Evolutionary conservation across 768 basidiomycete genomes (phyloP).

Genomic region (Thelephora ganbajun): DNA sequence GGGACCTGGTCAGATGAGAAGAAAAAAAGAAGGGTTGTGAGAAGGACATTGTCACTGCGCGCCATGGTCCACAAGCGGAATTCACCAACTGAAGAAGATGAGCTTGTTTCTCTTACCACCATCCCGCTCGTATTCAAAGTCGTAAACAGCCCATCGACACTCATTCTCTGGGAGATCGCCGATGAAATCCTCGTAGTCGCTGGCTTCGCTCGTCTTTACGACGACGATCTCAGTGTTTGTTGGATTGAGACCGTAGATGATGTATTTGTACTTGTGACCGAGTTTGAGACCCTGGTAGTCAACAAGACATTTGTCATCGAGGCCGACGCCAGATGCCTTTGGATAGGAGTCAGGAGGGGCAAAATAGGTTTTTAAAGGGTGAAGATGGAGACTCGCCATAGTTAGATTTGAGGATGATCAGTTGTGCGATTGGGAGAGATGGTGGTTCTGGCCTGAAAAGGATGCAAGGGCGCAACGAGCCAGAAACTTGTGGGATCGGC

Average conservation of each 20-base stretch:
- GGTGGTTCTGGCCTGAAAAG: no score
- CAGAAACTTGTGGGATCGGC: no score
- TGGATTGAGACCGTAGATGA: conserved; percentile 60
- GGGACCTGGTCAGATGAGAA: conserved; percentile 44
- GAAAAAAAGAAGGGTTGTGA: conserved; percentile 4
- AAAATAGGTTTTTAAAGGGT: neutral
- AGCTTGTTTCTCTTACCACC: conserved; percentile 78
- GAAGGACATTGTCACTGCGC: neutral
- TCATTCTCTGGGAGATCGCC: conserved; percentile 55
- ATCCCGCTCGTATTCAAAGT: conserved; percentile 70
- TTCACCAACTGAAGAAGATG: conserved; percentile 74
- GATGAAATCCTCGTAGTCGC: conserved; percentile 62
- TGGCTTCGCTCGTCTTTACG: conserved; percentile 32
- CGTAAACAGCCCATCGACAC: conserved; percentile 87
- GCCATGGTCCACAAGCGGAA: conserved; percentile 10
- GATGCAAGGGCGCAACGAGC: no score
- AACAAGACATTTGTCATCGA: conserved; percentile 41
- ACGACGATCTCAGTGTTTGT: conserved; percentile 64
- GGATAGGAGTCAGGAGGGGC: neutral
- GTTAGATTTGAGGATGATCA: neutral
- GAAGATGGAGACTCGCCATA: neutral
- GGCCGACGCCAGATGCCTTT: conserved; percentile 55
- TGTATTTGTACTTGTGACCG: conserved; percentile 66
- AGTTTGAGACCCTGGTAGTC: conserved; percentile 62
- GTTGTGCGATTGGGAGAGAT: no score